A percentile compares a stretch with the other conserved stretches of the same genome.
Evolutionary conservation across 1,284 basidiomycete species (phyloP).

Genomic region (Anthracocystis panici-leucophaei): DNA sequence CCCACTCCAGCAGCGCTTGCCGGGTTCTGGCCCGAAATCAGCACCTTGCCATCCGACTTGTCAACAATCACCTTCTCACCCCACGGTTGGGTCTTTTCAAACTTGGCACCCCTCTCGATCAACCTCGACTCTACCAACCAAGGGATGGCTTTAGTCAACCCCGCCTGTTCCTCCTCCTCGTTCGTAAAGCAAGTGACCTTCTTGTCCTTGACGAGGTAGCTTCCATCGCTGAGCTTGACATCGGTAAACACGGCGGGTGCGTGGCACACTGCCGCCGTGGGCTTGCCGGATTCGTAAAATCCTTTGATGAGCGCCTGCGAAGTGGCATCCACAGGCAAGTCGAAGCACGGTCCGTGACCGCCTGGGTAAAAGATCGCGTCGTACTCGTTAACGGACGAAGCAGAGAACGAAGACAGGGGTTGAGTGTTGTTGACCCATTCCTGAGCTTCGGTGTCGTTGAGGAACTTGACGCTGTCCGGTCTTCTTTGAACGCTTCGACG

Average conservation of each 20-base stretch:
- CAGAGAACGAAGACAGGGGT: slow-evolving; percentile 76
- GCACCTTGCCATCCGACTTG: slow-evolving; percentile 32
- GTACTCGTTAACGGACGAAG: slow-evolving; percentile 73
- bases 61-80: slow-evolving; percentile 72
- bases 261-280: slow-evolving; percentile 61
- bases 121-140: slow-evolving; percentile 80
- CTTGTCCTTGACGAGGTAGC: slow-evolving; percentile 73
- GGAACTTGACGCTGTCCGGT: slow-evolving; percentile 76
- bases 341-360: slow-evolving; percentile 71
- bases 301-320: slow-evolving; percentile 51
- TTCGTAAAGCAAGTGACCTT: slow-evolving; percentile 79
- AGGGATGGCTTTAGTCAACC: slow-evolving; percentile 73
- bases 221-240: slow-evolving; percentile 58
- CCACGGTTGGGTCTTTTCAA: slow-evolving; percentile 74
- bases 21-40: slow-evolving; percentile 72
- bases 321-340: slow-evolving; percentile 54
- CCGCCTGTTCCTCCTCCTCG: slow-evolving; percentile 75
- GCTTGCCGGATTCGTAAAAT: slow-evolving; percentile 58
- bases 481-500: slow-evolving; percentile 75
- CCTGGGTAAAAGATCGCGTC: slow-evolving; percentile 83
- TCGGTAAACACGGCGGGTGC: slow-evolving; percentile 59
- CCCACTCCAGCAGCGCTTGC: slow-evolving; percentile 43
- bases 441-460: slow-evolving; percentile 74
- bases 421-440: slow-evolving; percentile 76
- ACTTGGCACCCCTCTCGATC: slow-evolving; percentile 76